A percentile compares a stretch with the other conserved stretches of the same genome.
Conservation (phyloP, 495 filamentous ascomycete species). For the Choiromyces venosus region DNA sequence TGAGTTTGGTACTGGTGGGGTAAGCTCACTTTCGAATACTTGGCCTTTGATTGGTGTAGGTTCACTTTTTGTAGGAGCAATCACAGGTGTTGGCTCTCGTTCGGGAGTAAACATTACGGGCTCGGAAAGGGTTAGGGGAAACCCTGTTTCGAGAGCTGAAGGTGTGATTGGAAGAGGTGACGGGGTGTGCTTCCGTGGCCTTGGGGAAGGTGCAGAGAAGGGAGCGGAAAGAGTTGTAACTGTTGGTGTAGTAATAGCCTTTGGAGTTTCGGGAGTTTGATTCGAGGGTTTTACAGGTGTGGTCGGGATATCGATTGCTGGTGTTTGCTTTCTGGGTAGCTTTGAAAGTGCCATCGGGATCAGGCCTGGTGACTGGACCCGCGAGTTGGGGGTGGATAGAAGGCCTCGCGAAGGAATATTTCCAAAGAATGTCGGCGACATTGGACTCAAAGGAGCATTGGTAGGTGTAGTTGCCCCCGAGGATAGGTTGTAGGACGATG, state of each 20-base stretch:
- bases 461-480: not conserved
- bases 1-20: not conserved
- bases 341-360: not conserved
- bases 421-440: not conserved
- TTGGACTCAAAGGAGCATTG: not conserved
- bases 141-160: not conserved
- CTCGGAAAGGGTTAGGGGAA: not conserved
- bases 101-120: not conserved
- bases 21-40: not conserved
- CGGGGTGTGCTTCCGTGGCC: not conserved
- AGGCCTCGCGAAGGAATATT: not conserved
- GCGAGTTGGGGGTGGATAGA: not conserved
- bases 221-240: not conserved
- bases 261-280: not conserved
- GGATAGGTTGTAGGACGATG: not conserved
- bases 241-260: not conserved
- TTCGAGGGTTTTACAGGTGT: not conserved
- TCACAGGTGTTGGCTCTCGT: not conserved
- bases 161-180: not conserved
- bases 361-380: not conserved
- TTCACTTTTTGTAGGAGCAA: not conserved
- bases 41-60: not conserved
- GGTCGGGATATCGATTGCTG: not conserved
- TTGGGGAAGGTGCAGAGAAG: not conserved
- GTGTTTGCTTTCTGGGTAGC: not conserved